A percentile compares a stretch with the other conserved stretches of the same genome.
Conservation (phyloP, 1,284 basidiomycete species). For the Leccinum insigne region DNA sequence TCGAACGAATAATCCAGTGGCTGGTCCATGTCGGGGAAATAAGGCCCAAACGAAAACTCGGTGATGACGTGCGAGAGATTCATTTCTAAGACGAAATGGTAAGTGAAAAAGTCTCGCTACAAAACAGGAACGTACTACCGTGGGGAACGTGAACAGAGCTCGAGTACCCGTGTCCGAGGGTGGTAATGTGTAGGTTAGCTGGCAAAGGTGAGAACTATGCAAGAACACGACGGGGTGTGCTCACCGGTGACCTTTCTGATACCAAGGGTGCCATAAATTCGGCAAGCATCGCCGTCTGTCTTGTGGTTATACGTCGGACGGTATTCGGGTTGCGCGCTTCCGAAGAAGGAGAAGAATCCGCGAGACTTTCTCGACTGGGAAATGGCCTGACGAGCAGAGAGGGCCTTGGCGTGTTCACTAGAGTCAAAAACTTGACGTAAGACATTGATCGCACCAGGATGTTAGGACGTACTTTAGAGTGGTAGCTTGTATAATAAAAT, state of each 20-base stretch:
- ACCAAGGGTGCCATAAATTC: constrained; percentile 82
- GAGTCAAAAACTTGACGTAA: background rate
- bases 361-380: constrained; percentile 69
- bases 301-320: constrained; percentile 73
- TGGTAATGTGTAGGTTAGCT: constrained; percentile 90
- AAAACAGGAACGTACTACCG: constrained; percentile 49
- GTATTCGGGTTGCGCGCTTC: constrained; percentile 47
- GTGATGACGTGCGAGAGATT: constrained; percentile 96
- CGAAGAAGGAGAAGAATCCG: constrained; percentile 63
- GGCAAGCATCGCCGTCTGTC: constrained; percentile 69
- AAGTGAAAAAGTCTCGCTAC: background rate
- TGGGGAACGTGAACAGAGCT: constrained; percentile 90
- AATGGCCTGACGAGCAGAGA: constrained; percentile 70
- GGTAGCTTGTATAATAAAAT: constrained; percentile 56
- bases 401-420: constrained; percentile 61
- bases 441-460: background rate
- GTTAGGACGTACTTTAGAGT: constrained; percentile 53
- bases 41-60: constrained; percentile 96
- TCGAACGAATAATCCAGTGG: constrained; percentile 94
- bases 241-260: constrained; percentile 91
- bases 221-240: constrained; percentile 4
- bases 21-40: constrained; percentile 95
- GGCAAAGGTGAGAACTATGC: constrained; percentile 1
- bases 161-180: constrained; percentile 92
- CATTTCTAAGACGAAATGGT: constrained; percentile 65